Base-by-base conservation (phyloP, 2,329 filamentous ascomycete species). In the Alternaria solani region DNA sequence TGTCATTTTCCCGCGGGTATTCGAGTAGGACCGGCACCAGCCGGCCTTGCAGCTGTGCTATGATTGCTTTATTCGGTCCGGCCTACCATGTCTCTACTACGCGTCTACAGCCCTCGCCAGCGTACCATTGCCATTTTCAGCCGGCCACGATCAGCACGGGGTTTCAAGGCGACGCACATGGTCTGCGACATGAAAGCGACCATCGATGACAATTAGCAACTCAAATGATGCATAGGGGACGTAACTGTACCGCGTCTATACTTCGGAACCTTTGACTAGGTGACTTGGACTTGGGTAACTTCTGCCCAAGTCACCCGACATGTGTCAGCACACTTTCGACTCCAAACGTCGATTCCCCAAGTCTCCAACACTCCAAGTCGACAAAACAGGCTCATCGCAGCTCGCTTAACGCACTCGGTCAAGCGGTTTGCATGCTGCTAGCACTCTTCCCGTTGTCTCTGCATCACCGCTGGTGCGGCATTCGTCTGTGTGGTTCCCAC, bases 61-160 rank as follows among this genome's bases (percentile, higher is more conserved):
- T 55, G 28, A 36, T 55, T 51, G 57, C 28, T 30, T 44, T 43
- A 55, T 54, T 59, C 57, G 57, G 57, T 43, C 57, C 57, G 57
- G 30, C 8, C 46, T 36, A 59, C 43, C 51, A 55, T 46, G 57
- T 26, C 42, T 55, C 44, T 49, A 47, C 32, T 32, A 49, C 46
- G 46, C 46, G 46, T 49, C 46, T 49, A 36, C 20, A n/a, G 26
- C 38, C 28, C 44, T 32, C 36, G 49, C 39, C 51, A 56, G 38
- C 57, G 38, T 56, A 55, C 47, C 38, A 49, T 20, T 30, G 28
- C 23, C 32, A 25, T 46, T 44, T 59, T 34, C 43, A 49, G 36
- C 49, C 57, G 38, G 23, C 26, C 23, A 59, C 52, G 57, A 59
- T 59, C 57, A 51, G 16, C 42, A 59, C 25, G 51, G 57, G 52